Percentiles rank a stretch among this genome's conserved stretches.
Conservation (phyloP, 2,329 filamentous ascomycete species). For the Alternaria sp. region DNA sequence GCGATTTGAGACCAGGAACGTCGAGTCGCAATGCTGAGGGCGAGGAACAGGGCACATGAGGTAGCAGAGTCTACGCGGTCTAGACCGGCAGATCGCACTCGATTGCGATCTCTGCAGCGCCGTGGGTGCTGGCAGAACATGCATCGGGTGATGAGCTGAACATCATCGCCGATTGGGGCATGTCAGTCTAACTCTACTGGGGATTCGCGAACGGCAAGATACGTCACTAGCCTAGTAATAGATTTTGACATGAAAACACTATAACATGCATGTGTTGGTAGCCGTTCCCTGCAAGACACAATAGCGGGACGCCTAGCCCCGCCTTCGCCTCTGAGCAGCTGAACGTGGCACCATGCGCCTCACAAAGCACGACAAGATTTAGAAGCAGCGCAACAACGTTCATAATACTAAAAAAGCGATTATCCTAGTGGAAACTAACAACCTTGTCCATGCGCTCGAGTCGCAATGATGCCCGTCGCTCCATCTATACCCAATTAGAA, state of each 20-base stretch:
- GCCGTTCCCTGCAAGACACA: not conserved
- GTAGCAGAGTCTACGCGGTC: slow-evolving; percentile 8
- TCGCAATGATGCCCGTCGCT: not conserved
- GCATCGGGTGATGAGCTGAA: slow-evolving; percentile 6
- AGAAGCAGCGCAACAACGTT: not conserved
- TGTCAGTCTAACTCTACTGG: not conserved
- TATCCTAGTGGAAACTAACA: not conserved
- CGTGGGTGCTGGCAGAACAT: slow-evolving; percentile 7
- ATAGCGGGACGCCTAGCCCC: not conserved
- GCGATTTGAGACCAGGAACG: not conserved
- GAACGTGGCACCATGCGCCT: not conserved
- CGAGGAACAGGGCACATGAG: slow-evolving; percentile 2
- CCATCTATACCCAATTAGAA: slow-evolving; percentile 11
- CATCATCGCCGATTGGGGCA: slow-evolving; percentile 15
- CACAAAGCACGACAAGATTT: not conserved
- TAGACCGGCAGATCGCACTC: slow-evolving; percentile 16
- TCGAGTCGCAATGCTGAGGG: slow-evolving; percentile 3
- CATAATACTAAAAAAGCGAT: not conserved
- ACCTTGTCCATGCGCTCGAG: not conserved
- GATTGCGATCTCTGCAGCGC: slow-evolving; percentile 6
- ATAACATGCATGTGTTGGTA: not conserved
- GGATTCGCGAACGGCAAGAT: not conserved
- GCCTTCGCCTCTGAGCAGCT: not conserved
- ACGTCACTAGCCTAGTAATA: not conserved
- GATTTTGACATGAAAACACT: not conserved